Percentiles rank a stretch among this genome's conserved stretches.
These are phyloP conservation scores for Trametes versicolor DNA, from an alignment of 1,284 basidiomycete genomes.

Conservation along the genomic window DNA sequence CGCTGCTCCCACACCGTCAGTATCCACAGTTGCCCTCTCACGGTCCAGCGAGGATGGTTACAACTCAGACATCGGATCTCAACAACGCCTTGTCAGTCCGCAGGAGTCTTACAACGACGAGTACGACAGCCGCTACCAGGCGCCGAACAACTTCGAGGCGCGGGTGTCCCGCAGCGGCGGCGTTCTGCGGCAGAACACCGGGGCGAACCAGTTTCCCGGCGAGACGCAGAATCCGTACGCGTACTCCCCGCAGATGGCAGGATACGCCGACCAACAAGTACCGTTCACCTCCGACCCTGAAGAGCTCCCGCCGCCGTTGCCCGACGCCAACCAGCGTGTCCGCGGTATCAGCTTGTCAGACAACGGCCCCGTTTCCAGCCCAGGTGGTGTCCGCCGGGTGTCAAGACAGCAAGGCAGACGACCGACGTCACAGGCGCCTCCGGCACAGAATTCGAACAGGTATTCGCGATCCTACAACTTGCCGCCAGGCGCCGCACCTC, in stretches of 20 bases:
- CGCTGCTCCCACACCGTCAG: slow-evolving; percentile 64
- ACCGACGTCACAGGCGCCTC: slow-evolving; percentile 64
- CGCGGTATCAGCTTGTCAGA: slow-evolving; percentile 83
- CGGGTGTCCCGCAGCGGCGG: slow-evolving; percentile 54
- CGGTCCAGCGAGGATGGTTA: slow-evolving; percentile 75
- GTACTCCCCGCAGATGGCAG: slow-evolving; percentile 47
- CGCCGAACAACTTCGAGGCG: slow-evolving; percentile 48
- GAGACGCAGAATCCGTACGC: slow-evolving; percentile 65
- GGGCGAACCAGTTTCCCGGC: slow-evolving; percentile 52
- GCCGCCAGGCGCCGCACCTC: slow-evolving; percentile 81
- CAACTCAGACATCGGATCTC: slow-evolving; percentile 63
- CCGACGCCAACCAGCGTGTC: slow-evolving; percentile 26
- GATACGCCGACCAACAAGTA: slow-evolving; percentile 50
- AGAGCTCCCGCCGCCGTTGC: slow-evolving; percentile 39
- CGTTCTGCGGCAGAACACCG: slow-evolving; percentile 53
- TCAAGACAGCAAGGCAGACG: slow-evolving; percentile 61
- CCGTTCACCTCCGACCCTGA: slow-evolving; percentile 50
- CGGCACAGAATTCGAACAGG: slow-evolving; percentile 75
- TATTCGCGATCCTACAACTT: slow-evolving; percentile 70
- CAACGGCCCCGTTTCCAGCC: slow-evolving; percentile 80
- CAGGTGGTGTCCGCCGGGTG: slow-evolving; percentile 79
- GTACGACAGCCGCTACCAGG: slow-evolving; percentile 33
- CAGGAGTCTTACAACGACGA: slow-evolving; percentile 44
- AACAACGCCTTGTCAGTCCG: slow-evolving; percentile 66
- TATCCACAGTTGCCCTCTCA: slow-evolving; percentile 55